Evolutionary conservation across 1,139 yeast species (phyloP).

Genomic region (Protomyces inouyei): DNA sequence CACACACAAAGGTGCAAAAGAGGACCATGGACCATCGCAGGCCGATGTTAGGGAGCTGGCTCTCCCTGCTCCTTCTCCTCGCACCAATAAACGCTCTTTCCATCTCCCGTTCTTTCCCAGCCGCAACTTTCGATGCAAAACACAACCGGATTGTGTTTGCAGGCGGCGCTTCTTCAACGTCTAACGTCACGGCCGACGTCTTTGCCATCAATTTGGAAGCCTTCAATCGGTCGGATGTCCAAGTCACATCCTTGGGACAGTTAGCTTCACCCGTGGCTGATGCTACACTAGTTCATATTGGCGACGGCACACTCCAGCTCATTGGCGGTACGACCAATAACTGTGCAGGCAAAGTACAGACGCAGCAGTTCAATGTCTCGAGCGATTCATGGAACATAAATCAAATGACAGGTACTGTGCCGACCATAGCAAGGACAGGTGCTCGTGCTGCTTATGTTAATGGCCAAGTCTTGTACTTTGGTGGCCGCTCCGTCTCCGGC

Average conservation of each 20-base stretch:
- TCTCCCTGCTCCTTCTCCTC: background rate
- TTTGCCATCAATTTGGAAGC: conserved; percentile 8
- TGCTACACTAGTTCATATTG: background rate
- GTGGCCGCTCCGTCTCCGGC: conserved; percentile 8
- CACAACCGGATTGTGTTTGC: conserved; percentile 4
- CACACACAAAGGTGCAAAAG: background rate
- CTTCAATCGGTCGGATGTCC: conserved; percentile 6
- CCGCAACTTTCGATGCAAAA: conserved; percentile 6
- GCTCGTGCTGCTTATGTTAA: conserved; percentile 7
- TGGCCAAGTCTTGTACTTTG: conserved; percentile 10
- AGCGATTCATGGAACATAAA: background rate
- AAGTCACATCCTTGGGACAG: background rate
- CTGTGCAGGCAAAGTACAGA: background rate
- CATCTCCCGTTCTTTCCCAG: background rate
- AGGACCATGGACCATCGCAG: background rate
- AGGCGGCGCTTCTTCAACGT: conserved; percentile 18
- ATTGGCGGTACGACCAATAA: conserved; percentile 5
- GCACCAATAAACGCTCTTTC: background rate
- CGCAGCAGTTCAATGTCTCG: background rate
- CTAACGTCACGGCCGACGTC: conserved; percentile 17
- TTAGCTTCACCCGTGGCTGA: conserved; percentile 3
- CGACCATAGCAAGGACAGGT: conserved; percentile 9
- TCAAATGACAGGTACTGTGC: background rate
- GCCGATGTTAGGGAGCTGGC: background rate
- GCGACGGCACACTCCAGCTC: background rate